Evolutionary conservation across 257 asterid genomes (phyloP), one percentile per base, ranked within the genome.

Genomic region (Coffea eugenioides): DNA sequence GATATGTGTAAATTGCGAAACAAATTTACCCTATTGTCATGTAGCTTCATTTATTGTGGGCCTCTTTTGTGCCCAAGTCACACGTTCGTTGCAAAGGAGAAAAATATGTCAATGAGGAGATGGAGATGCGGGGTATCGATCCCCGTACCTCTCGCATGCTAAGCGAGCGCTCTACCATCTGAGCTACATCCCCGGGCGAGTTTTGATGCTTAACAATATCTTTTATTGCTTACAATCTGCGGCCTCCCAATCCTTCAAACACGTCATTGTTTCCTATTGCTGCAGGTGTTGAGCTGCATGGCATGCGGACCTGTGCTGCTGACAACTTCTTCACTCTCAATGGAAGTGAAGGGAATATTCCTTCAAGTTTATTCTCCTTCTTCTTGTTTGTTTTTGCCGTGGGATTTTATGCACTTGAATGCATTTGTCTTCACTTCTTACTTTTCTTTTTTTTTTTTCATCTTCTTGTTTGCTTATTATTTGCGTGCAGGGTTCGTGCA

Each of bases 91-190:
- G 11, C 51, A 48, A 48, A 48, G 5, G 51, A 48, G 51, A 48
- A 48, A 48, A 48, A 48, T 48, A 48, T 48, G 0, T 48, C 2
- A 49, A 46, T 46, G 5, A 6, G 8, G 11, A 11, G 13, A 11
- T 89, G 92, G 96, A 92, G 94, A 92, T 88, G 94, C 96, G 94
- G 96, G 97, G 96, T 90, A 89, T 89, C 96, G 94, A 90, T 90
- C 98, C 94, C 97, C 97, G 96, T 90, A 89, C 97, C 97, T 92
- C 97, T 91, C 94, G 97, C 97, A 91, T 91, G 97, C 98, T 91
- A 93, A 91, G 97, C 94, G 94, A 93, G 96, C 93, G 93, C 96
- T 90, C 95, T 93, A 91, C 97, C 97, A 93, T 90, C 94, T 93
- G 97, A 93, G 97, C 97, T 93, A 93, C 97, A 93, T 89, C 97